phyloP scores from a whole-genome alignment of 805 yeast genomes.

The Metschnikowia koreensis region DNA sequence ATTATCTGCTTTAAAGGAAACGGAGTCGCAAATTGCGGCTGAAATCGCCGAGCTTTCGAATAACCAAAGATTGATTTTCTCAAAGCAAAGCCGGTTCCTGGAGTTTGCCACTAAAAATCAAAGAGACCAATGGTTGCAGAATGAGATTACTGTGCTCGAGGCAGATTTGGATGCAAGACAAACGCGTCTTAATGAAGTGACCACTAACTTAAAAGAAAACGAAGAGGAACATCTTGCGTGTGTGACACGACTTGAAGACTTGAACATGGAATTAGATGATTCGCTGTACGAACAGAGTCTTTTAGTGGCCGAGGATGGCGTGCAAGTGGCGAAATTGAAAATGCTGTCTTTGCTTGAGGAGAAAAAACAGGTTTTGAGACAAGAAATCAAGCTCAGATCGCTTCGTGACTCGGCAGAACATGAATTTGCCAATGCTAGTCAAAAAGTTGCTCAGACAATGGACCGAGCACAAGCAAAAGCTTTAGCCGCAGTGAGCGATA shows the following conservation, averaged over 20 bases:
- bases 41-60: conserved; percentile 43
- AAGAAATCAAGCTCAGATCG: conserved; percentile 64
- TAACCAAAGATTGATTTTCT: conserved; percentile 57
- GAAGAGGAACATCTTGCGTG: conserved; percentile 26
- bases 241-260: conserved; percentile 4
- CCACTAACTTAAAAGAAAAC: conserved; percentile 14
- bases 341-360: conserved; percentile 55
- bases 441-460: conserved; percentile 69
- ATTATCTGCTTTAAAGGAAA: conserved; percentile 34
- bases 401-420: conserved; percentile 52
- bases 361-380: conserved; percentile 75
- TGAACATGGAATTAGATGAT: conserved; percentile 1
- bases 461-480: conserved; percentile 70
- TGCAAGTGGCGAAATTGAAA: conserved; percentile 41
- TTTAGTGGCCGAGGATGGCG: conserved; percentile 25
- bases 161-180: conserved; percentile 15
- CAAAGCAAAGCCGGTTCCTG: conserved; percentile 69
- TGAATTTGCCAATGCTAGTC: conserved; percentile 56
- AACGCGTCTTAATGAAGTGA: conserved; percentile 1
- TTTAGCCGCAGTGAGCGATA: conserved; percentile 62
- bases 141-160: conserved; percentile 45
- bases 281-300: not conserved
- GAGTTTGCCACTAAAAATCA: conserved; percentile 55
- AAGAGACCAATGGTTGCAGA: conserved; percentile 65
- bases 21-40: conserved; percentile 42